These are phyloP conservation scores for Przewalskia tangutica DNA, from an alignment of 257 asterid genomes.

Conservation along the genomic window DNA sequence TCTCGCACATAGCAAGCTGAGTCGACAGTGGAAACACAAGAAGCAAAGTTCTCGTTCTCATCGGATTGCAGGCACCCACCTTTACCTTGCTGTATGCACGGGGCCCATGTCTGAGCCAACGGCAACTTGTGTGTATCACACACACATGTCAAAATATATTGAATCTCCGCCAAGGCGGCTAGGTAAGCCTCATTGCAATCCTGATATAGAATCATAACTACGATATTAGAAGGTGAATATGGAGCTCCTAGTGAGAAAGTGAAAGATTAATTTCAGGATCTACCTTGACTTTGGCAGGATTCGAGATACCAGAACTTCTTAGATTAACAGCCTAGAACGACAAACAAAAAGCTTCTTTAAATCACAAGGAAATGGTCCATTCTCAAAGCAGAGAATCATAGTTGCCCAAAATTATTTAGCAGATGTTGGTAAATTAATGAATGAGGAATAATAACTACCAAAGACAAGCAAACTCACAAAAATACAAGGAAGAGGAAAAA, in stretches of 20 bases:
- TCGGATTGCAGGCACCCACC: conserved; percentile 64
- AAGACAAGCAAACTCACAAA: too few relatives aligned
- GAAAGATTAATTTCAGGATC: background rate
- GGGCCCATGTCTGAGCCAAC: conserved; percentile 80
- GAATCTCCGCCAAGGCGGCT: conserved; percentile 46
- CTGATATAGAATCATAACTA: conserved; percentile 25
- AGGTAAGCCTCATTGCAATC: conserved; percentile 52
- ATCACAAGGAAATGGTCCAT: background rate
- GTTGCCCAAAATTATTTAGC: background rate
- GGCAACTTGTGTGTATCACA: conserved; percentile 56
- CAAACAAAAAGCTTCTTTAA: background rate
- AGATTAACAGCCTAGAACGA: conserved; percentile 58
- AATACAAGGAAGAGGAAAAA: background rate
- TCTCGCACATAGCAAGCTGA: conserved; percentile 59
- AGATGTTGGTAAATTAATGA: conserved; percentile 2
- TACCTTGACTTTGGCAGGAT: conserved; percentile 44
- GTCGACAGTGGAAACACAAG: conserved; percentile 61
- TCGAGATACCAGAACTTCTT: conserved; percentile 34
- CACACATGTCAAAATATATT: conserved; percentile 39
- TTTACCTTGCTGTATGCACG: conserved; percentile 53
- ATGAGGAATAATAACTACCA: too few relatives aligned
- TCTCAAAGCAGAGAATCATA: background rate
- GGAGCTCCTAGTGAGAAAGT: background rate
- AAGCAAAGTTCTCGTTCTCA: conserved; percentile 46
- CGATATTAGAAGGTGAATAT: conserved; percentile 8